Percentiles rank a stretch among this genome's conserved stretches.
Evolutionary conservation across 164 flowering plant species (phyloP).

Genomic region (Warburgia ugandensis): DNA sequence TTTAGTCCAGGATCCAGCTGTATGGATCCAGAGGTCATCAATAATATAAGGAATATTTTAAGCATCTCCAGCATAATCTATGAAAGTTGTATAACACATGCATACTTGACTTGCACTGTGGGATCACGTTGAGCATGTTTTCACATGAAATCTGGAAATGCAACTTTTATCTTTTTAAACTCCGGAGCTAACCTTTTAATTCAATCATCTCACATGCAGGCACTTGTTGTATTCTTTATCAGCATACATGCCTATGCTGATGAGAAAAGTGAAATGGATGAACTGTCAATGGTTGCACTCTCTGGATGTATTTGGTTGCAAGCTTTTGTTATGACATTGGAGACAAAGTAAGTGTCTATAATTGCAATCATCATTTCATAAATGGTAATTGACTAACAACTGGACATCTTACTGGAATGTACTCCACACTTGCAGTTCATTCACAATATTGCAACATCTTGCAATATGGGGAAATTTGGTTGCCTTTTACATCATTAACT

Average conservation of each 20-base stretch:
- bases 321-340: conserved; percentile 86
- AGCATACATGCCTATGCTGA: conserved; percentile 77
- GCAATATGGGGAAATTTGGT: conserved; percentile 94
- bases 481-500: conserved; percentile 79
- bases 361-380: not conserved
- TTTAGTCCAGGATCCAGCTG: too few relatives aligned
- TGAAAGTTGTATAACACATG: too few relatives aligned
- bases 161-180: too few relatives aligned
- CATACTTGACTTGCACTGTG: too few relatives aligned
- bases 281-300: conserved; percentile 92
- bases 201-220: conserved; percentile 38
- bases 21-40: too few relatives aligned
- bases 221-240: conserved; percentile 73
- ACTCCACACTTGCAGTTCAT: conserved; percentile 51
- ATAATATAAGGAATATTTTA: too few relatives aligned
- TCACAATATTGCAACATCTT: conserved; percentile 80
- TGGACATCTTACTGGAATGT: not conserved
- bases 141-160: too few relatives aligned
- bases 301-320: conserved; percentile 99
- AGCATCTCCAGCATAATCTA: too few relatives aligned
- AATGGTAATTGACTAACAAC: not conserved
- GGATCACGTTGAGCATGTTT: too few relatives aligned
- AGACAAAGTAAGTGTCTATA: conserved; percentile 67
- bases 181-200: not conserved
- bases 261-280: conserved; percentile 94